Percentiles rank a stretch among this genome's conserved stretches.
Conservation (phyloP, 2,329 filamentous ascomycete species). For the Fusarium irregulare region DNA sequence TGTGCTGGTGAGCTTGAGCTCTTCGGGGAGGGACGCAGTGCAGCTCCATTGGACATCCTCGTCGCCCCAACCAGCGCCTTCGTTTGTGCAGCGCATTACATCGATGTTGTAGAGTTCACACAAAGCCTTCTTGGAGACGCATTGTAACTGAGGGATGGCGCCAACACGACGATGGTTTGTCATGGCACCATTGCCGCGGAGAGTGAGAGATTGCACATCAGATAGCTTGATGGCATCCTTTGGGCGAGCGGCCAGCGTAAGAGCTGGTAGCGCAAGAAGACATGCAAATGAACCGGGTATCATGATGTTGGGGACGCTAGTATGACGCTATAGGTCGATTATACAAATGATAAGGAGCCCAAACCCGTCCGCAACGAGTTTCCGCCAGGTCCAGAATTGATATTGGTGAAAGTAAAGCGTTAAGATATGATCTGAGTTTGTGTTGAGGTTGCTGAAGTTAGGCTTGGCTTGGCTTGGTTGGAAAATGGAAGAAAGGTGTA, state of each 20-base stretch:
- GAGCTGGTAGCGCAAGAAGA: slow-evolving; percentile 43
- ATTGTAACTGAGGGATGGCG: slow-evolving; percentile 82
- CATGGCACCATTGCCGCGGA: slow-evolving; percentile 70
- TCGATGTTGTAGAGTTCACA: slow-evolving; percentile 80
- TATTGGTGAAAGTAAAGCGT: not conserved
- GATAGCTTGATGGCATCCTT: slow-evolving; percentile 68
- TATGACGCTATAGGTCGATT: slow-evolving; percentile 5
- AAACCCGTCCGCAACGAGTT: slow-evolving; percentile 1
- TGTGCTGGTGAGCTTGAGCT: slow-evolving; percentile 80
- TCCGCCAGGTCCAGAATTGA: not conserved
- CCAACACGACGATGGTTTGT: slow-evolving; percentile 82
- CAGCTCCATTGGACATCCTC: slow-evolving; percentile 95
- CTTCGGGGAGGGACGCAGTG: slow-evolving; percentile 68
- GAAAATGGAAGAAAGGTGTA: not conserved
- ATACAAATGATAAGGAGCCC: slow-evolving; percentile 5
- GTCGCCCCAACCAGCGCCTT: slow-evolving; percentile 79
- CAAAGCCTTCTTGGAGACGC: slow-evolving; percentile 72
- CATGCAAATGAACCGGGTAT: slow-evolving; percentile 40
- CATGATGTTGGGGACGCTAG: slow-evolving; percentile 42
- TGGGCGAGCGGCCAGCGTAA: slow-evolving; percentile 48
- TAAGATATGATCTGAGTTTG: not conserved
- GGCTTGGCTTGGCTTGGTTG: not conserved
- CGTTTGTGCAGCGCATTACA: slow-evolving; percentile 89
- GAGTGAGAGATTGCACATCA: slow-evolving; percentile 79
- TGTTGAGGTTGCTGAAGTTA: not conserved